Evolutionary conservation across 1,284 basidiomycete species (phyloP), one percentile per base, ranked within the genome.

Genomic region (Malassezia yamatoensis): DNA sequence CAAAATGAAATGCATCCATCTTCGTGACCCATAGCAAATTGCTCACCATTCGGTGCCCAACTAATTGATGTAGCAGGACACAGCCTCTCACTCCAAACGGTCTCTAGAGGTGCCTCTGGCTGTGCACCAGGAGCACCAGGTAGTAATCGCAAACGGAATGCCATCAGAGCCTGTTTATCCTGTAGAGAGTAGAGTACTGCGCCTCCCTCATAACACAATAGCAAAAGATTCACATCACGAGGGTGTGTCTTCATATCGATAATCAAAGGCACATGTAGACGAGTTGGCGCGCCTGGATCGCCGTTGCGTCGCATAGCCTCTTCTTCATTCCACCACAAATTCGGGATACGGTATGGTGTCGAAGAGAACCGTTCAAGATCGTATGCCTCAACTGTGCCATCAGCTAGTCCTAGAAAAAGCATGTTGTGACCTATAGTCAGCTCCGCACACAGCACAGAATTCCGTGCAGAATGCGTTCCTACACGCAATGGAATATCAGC

Each of bases 1-100:
- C 89, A 93, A 74, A 93, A 88, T 4, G 86, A 82, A 44, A 96
- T 81, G 47, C 83, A 85, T 9, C 90, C 90, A 74, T 96, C 90
- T n/a, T 82, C 80, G 71, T 93, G 83, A 1, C 87, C 86, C 39
- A 82, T 81, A 11, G 75, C 79, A 57, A 80, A 79, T 15, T 77
- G 73, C 9, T 77, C 72, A 1, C 80, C 81, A 55, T 81, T 80
- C 0, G 79, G 78, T 21, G 79, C 40, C 88, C 89, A 77, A 78
- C 80, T 51, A 79, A 93, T 71, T 29, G 83, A 82, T 1, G 86
- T 90, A 2, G 88, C 85, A 2, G 80, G 77, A 0, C 85, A 83
- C 34, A 81, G 78, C 2, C 89, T 81, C 69, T 87, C 85, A 15
- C 65, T 81, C 61, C 83, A 81, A 15, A 83, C 72, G 1, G 36